Evolutionary conservation across 441 rosid genomes (phyloP).

Genomic region (Populus hybrid): DNA sequence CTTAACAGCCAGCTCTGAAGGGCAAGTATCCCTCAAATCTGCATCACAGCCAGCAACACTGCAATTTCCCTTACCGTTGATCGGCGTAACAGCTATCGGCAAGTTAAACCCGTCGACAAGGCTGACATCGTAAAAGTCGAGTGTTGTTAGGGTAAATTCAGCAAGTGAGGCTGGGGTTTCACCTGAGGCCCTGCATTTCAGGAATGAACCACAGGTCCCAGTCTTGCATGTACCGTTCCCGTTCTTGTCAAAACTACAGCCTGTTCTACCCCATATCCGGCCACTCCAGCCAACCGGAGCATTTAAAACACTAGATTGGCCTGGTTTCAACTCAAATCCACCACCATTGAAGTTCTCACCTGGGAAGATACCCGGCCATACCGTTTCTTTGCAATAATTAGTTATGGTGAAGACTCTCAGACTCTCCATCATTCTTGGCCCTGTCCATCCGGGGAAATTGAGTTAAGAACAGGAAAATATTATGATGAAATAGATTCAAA

Average conservation of each 20-base stretch:
- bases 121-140: conserved; percentile 82
- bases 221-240: conserved; percentile 83
- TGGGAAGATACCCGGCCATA: conserved; percentile 85
- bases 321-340: conserved; percentile 59
- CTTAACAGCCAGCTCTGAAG: conserved; percentile 60
- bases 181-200: conserved; percentile 63
- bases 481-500: neutral
- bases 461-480: neutral
- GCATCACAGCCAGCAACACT: conserved; percentile 59
- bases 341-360: conserved; percentile 77
- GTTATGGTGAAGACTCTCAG: conserved; percentile 67
- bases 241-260: conserved; percentile 60
- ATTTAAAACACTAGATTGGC: conserved; percentile 53
- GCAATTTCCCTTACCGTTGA: conserved; percentile 77
- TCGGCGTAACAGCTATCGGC: conserved; percentile 58
- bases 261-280: conserved; percentile 85
- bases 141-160: conserved; percentile 63
- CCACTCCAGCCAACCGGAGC: conserved; percentile 89
- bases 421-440: conserved; percentile 32
- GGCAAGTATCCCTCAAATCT: conserved; percentile 58
- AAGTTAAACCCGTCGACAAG: conserved; percentile 85
- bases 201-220: conserved; percentile 56
- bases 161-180: conserved; percentile 74
- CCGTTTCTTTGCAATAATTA: conserved; percentile 60
- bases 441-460: conserved; percentile 26